Evolutionary conservation across 1,284 basidiomycete genomes (phyloP).

Genomic region (Trametes hirsuta): DNA sequence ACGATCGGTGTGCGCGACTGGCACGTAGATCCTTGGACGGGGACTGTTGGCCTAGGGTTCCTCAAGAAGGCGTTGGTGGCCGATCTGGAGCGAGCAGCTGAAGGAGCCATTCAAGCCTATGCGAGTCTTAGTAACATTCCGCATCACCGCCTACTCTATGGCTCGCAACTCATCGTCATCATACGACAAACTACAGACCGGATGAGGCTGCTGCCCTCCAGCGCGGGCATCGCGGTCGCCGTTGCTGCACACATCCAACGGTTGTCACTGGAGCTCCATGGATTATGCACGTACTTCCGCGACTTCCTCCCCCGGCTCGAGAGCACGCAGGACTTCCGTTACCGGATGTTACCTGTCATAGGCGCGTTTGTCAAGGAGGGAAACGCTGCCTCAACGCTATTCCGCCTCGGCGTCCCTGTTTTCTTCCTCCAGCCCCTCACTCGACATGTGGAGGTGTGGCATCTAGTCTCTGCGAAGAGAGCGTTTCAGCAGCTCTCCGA

Average conservation of each 20-base stretch:
- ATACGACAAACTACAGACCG: background rate
- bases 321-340: background rate
- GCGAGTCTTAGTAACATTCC: background rate
- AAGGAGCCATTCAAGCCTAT: background rate
- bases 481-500: background rate
- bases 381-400: background rate
- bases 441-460: background rate
- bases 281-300: background rate
- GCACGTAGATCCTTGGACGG: background rate
- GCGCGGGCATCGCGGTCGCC: background rate
- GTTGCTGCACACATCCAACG: constrained; percentile 2
- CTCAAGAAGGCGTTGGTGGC: background rate
- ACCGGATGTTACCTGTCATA: background rate
- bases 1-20: background rate
- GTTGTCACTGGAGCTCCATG: background rate
- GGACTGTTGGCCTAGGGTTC: background rate
- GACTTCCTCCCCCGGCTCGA: background rate
- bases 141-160: background rate
- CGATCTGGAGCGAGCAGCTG: background rate
- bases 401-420: background rate
- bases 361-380: background rate
- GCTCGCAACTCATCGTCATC: background rate
- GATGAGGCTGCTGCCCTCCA: background rate
- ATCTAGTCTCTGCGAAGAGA: background rate
- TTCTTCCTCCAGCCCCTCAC: background rate